Evolutionary conservation across 2,329 filamentous ascomycete species (phyloP).

Genomic region (Chrysosphaeria jannelii): DNA sequence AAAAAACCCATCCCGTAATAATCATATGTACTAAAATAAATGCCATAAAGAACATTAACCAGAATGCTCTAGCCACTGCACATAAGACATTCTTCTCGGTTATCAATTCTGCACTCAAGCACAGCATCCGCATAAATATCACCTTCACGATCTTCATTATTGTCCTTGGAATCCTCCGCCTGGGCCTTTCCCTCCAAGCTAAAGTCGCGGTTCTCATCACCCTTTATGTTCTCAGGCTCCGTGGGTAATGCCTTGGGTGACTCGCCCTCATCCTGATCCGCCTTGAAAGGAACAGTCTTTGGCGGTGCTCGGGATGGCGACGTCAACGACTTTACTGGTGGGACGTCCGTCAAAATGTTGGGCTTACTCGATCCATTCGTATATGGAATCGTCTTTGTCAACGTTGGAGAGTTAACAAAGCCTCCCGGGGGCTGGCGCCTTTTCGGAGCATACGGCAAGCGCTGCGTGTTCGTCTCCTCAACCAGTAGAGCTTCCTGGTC

Average conservation of each 20-base stretch:
- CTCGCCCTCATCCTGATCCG: slow-evolving; percentile 45
- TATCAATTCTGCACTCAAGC: slow-evolving; percentile 86
- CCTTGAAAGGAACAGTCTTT: slow-evolving; percentile 39
- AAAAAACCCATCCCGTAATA: too few species aligned
- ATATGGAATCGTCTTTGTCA: too few species aligned
- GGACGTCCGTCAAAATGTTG: slow-evolving; percentile 8
- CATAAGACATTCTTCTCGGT: slow-evolving; percentile 85
- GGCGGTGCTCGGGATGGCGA: slow-evolving; percentile 8
- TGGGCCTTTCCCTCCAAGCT: slow-evolving; percentile 16
- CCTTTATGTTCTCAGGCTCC: slow-evolving; percentile 33
- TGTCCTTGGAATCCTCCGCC: slow-evolving; percentile 31
- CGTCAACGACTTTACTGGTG: slow-evolving; percentile 19
- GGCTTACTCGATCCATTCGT: slow-evolving; percentile 20
- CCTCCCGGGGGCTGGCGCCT: slow-evolving; percentile 26
- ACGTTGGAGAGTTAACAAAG: too few species aligned
- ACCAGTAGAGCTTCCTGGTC: slow-evolving; percentile 87
- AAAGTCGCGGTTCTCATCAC: slow-evolving; percentile 24
- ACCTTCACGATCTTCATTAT: slow-evolving; percentile 38
- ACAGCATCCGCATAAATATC: slow-evolving; percentile 93
- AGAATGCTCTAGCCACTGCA: slow-evolving; percentile 47
- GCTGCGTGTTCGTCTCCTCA: slow-evolving; percentile 48
- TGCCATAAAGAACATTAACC: background rate
- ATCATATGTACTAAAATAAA: background rate
- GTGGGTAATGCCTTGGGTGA: slow-evolving; percentile 51
- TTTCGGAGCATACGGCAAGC: slow-evolving; percentile 35